Conservation (phyloP, 768 basidiomycete species). For the Tubosaeta sp. region DNA sequence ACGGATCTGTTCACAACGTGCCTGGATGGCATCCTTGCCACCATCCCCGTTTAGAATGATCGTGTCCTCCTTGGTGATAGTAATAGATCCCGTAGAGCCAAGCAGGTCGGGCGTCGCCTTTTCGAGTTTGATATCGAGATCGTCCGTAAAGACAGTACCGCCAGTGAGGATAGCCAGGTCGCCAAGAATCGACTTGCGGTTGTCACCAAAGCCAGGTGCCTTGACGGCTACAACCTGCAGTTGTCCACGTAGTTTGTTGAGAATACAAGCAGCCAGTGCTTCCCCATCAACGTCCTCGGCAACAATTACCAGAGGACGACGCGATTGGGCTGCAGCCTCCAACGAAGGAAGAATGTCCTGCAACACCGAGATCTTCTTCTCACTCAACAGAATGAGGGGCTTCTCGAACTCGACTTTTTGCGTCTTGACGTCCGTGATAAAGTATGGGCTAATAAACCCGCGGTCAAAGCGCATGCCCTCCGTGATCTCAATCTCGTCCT, state of each 20-base stretch:
- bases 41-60: slow-evolving; percentile 94
- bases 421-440: slow-evolving; percentile 95
- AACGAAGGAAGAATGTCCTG: slow-evolving; percentile 95
- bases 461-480: slow-evolving; percentile 99
- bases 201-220: slow-evolving; percentile 98
- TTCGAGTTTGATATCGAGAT: slow-evolving; percentile 96
- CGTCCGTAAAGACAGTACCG: slow-evolving; percentile 95
- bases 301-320: slow-evolving; percentile 92
- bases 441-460: slow-evolving; percentile 97
- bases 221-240: slow-evolving; percentile 93
- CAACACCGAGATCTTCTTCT: slow-evolving; percentile 96
- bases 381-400: slow-evolving; percentile 86
- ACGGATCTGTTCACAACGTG: slow-evolving; percentile 95
- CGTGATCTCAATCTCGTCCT: slow-evolving; percentile 98
- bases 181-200: slow-evolving; percentile 97
- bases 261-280: slow-evolving; percentile 94
- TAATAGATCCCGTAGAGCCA: slow-evolving; percentile 86
- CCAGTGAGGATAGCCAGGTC: slow-evolving; percentile 97
- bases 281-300: slow-evolving; percentile 98
- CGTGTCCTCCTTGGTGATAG: slow-evolving; percentile 97
- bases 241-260: slow-evolving; percentile 99
- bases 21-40: slow-evolving; percentile 82
- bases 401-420: slow-evolving; percentile 98
- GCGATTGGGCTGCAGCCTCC: slow-evolving; percentile 71
- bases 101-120: slow-evolving; percentile 84